Percentiles rank a stretch among this genome's conserved stretches.
These are phyloP conservation scores for Aspergillus taichungensis DNA, from an alignment of 495 filamentous ascomycete genomes.

Conservation along the genomic window DNA sequence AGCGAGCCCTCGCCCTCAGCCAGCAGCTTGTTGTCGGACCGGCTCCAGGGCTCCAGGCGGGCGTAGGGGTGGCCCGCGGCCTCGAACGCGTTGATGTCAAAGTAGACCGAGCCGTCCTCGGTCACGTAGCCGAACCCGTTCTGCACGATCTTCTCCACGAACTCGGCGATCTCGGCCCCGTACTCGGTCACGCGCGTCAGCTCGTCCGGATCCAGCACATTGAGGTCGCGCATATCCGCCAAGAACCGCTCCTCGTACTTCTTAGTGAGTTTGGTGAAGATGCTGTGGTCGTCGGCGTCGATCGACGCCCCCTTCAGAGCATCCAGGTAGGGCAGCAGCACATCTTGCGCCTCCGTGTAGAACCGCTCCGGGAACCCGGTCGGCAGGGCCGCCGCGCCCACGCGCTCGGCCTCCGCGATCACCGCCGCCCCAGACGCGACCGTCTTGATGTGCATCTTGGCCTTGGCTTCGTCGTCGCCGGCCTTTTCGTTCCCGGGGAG, in stretches of 20 bases:
- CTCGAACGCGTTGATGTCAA: constrained; percentile 85
- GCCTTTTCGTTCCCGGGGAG: constrained; percentile 53
- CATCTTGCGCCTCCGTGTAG: constrained; percentile 46
- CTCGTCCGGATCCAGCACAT: constrained; percentile 73
- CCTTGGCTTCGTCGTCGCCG: constrained; percentile 72
- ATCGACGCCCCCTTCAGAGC: constrained; percentile 63
- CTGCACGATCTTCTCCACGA: constrained; percentile 68
- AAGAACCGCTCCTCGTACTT: constrained; percentile 77
- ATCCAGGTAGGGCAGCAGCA: constrained; percentile 85
- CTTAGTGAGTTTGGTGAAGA: constrained; percentile 73
- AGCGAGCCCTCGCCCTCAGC: constrained; percentile 88
- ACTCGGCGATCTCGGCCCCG: constrained; percentile 69
- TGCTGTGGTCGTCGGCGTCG: constrained; percentile 62
- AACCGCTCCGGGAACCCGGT: constrained; percentile 44
- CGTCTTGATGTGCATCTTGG: constrained; percentile 89
- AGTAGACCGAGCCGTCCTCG: constrained; percentile 83
- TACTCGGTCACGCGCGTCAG: constrained; percentile 88
- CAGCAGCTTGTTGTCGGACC: constrained; percentile 69
- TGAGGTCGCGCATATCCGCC: constrained; percentile 75
- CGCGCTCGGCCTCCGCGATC: constrained; percentile 35
- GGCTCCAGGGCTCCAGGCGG: constrained; percentile 76
- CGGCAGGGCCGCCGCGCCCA: constrained; percentile 19
- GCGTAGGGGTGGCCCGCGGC: constrained; percentile 75
- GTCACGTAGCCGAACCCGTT: constrained; percentile 81
- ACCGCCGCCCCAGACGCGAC: constrained; percentile 52